These are phyloP conservation scores for Wickerhamiella australiensis DNA, from an alignment of 805 yeast genomes.

Conservation along the genomic window DNA sequence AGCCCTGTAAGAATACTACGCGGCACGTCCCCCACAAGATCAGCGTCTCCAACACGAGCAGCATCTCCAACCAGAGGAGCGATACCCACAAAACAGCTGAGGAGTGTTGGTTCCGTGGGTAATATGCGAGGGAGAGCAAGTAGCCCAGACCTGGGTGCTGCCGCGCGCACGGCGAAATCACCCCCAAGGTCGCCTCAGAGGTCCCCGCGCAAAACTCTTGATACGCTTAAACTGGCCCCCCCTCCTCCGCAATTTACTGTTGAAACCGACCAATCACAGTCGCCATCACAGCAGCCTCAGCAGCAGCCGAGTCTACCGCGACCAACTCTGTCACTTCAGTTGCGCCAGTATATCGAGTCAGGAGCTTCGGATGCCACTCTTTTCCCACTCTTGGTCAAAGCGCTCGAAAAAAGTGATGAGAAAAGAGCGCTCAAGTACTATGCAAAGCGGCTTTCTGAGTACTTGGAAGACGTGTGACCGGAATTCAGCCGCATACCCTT, in stretches of 20 bases:
- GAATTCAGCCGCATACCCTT: no score
- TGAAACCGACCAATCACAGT: background rate
- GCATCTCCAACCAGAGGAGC: background rate
- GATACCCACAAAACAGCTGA: background rate
- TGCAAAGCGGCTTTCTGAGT: background rate
- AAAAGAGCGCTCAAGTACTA: background rate
- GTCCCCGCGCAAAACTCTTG: background rate
- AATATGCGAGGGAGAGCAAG: background rate
- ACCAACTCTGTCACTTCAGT: background rate
- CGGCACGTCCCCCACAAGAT: background rate
- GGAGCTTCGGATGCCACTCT: background rate
- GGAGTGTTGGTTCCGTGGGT: background rate
- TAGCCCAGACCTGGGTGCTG: background rate
- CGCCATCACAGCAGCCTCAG: no score
- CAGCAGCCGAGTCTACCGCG: background rate
- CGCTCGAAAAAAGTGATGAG: conserved; percentile 17
- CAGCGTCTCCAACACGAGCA: conserved; percentile 7
- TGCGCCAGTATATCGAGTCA: background rate
- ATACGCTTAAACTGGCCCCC: background rate
- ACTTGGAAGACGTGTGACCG: background rate
- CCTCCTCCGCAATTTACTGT: background rate
- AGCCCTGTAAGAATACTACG: conserved; percentile 11
- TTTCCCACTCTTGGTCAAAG: conserved; percentile 16
- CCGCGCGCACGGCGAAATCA: background rate
- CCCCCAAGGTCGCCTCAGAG: background rate